phyloP scores from a whole-genome alignment of 345 rosid genomes.

The Crucihimalaya himalaica region DNA sequence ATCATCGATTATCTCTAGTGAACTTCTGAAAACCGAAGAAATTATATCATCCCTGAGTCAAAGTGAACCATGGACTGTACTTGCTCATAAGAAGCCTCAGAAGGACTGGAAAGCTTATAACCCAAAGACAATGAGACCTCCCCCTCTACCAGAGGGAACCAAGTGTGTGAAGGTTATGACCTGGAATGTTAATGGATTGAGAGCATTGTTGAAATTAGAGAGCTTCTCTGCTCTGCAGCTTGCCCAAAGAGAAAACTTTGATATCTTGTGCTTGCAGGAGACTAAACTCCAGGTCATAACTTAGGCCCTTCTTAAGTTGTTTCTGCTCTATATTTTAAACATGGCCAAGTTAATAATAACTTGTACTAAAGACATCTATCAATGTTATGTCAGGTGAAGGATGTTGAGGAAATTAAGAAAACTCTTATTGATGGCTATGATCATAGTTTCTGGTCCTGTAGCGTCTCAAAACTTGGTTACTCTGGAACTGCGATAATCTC shows the following conservation, averaged over 20 bases:
- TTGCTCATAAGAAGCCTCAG: constrained; percentile 92
- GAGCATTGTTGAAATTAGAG: constrained; percentile 72
- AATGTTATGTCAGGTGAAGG: constrained; percentile 68
- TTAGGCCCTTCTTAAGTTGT: background rate
- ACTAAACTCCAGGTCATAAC: constrained; percentile 74
- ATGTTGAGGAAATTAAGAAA: constrained; percentile 68
- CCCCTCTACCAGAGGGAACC: constrained; percentile 50
- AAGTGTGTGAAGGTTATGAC: constrained; percentile 70
- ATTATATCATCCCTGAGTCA: constrained; percentile 29
- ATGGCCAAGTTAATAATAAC: background rate
- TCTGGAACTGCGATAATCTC: constrained; percentile 95
- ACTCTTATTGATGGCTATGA: constrained; percentile 70
- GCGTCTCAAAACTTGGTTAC: constrained; percentile 88
- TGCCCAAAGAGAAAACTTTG: constrained; percentile 82
- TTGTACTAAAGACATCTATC: constrained; percentile 13
- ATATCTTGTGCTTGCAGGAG: constrained; percentile 91
- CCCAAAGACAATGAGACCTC: constrained; percentile 79
- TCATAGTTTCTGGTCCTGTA: constrained; percentile 91
- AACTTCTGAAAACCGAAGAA: constrained; percentile 35
- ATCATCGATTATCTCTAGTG: constrained; percentile 36
- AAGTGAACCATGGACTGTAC: constrained; percentile 85
- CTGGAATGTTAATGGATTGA: constrained; percentile 95
- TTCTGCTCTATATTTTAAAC: constrained; percentile 9
- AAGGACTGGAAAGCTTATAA: constrained; percentile 81
- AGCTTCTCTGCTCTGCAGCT: constrained; percentile 79